Evolutionary conservation across 1,284 basidiomycete species (phyloP).

Genomic region (Apiotrichum montevideense): DNA sequence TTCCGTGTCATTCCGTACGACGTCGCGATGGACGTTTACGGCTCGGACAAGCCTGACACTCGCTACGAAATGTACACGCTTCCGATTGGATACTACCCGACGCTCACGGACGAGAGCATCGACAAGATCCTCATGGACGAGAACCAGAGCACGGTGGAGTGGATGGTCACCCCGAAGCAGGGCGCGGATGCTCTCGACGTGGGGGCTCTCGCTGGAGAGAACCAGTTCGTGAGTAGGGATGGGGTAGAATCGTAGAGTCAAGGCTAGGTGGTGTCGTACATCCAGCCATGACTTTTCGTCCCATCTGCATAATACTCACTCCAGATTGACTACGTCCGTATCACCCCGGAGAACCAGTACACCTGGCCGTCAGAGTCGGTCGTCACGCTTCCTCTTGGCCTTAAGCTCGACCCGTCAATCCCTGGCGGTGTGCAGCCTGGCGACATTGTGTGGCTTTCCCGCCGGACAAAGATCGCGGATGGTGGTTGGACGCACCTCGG

Average conservation of each 20-base stretch:
- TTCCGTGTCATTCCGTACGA: conserved; percentile 78
- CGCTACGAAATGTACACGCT: conserved; percentile 68
- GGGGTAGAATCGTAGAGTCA: too few species aligned
- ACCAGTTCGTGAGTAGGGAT: conserved; percentile 31
- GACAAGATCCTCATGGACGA: conserved; percentile 44
- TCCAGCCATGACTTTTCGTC: too few species aligned
- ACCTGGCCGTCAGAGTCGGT: conserved; percentile 39
- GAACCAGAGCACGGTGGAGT: conserved; percentile 42
- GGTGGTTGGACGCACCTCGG: conserved; percentile 81
- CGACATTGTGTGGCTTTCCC: conserved; percentile 53
- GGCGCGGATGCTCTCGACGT: conserved; percentile 33
- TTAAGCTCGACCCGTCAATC: conserved; percentile 30
- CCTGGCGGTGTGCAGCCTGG: conserved; percentile 46
- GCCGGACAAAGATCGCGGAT: conserved; percentile 53
- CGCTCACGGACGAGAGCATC: conserved; percentile 38
- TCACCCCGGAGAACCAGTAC: conserved; percentile 36
- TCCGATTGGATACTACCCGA: conserved; percentile 46
- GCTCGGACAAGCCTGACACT: conserved; percentile 91
- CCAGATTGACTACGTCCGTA: conserved; percentile 40
- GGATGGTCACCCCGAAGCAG: conserved; percentile 40
- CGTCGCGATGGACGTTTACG: conserved; percentile 83
- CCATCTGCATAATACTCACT: conserved; percentile 3
- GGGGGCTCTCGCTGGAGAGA: conserved; percentile 25
- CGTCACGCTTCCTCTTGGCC: conserved; percentile 31
- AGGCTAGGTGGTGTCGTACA: not conserved